These are phyloP conservation scores for Magnolia officinalis DNA, from an alignment of 164 flowering plant species.

Conservation along the genomic window DNA sequence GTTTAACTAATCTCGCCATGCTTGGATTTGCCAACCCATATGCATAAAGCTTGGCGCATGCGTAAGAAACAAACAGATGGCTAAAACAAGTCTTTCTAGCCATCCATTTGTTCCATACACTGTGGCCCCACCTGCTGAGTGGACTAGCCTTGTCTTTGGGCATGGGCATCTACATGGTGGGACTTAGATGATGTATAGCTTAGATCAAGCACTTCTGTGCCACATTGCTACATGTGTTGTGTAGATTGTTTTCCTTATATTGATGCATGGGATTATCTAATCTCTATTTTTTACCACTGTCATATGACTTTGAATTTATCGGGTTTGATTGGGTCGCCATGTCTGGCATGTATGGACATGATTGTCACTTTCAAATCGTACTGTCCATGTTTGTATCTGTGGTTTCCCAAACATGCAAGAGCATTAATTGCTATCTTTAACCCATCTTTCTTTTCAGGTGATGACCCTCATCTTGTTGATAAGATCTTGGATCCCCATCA, in stretches of 20 bases:
- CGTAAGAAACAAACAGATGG: too few relatives aligned
- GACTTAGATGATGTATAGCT: not conserved
- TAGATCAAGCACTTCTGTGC: not conserved
- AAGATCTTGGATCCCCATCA: constrained; percentile 57
- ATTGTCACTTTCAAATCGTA: too few relatives aligned
- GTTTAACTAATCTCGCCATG: too few relatives aligned
- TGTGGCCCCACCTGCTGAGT: too few relatives aligned
- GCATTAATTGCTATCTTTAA: not conserved
- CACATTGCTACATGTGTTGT: not conserved
- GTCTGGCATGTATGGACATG: not conserved
- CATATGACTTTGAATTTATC: not conserved
- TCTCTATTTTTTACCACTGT: not conserved
- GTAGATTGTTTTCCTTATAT: not conserved
- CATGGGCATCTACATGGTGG: not conserved
- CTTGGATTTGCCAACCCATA: too few relatives aligned
- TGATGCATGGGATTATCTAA: not conserved
- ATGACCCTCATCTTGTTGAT: constrained; percentile 50
- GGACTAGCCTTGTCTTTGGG: not conserved
- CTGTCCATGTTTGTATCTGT: not conserved
- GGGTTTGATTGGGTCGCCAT: not conserved
- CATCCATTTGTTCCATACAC: too few relatives aligned
- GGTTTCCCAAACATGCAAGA: not conserved
- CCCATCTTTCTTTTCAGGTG: constrained; percentile 40
- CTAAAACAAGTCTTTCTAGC: too few relatives aligned
- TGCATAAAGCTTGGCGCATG: too few relatives aligned